phyloP scores from a whole-genome alignment of 2,329 filamentous ascomycete genomes.

The Xylariaceae sp. region DNA sequence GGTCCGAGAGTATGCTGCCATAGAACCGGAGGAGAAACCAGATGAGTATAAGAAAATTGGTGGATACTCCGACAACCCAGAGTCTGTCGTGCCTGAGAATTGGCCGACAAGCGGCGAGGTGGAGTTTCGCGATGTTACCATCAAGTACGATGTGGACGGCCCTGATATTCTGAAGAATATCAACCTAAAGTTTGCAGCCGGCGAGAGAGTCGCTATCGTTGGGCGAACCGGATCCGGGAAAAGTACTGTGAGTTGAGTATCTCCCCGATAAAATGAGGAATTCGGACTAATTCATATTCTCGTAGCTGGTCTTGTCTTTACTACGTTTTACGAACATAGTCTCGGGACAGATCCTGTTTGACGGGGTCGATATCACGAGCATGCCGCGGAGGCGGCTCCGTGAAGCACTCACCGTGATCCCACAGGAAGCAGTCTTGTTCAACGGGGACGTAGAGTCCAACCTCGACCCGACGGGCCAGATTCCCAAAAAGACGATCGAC shows the following conservation, averaged over 20 bases:
- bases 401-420: slow-evolving; percentile 59
- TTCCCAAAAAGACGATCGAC: slow-evolving; percentile 56
- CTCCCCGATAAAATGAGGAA: background rate
- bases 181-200: slow-evolving; percentile 59
- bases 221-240: slow-evolving; percentile 84
- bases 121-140: slow-evolving; percentile 54
- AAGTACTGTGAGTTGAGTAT: slow-evolving; percentile 63
- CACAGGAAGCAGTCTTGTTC: slow-evolving; percentile 62
- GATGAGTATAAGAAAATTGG: slow-evolving; percentile 45
- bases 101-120: slow-evolving; percentile 53
- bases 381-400: slow-evolving; percentile 54
- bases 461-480: slow-evolving; percentile 65
- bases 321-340: slow-evolving; percentile 57
- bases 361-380: slow-evolving; percentile 58
- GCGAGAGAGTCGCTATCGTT: slow-evolving; percentile 77
- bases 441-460: slow-evolving; percentile 56
- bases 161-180: slow-evolving; percentile 54
- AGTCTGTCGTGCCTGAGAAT: slow-evolving; percentile 42
- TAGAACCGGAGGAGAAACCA: slow-evolving; percentile 49
- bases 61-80: slow-evolving; percentile 45
- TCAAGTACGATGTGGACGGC: slow-evolving; percentile 50
- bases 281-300: slow-evolving; percentile 8
- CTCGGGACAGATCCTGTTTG: slow-evolving; percentile 56
- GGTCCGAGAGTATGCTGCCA: slow-evolving; percentile 51
- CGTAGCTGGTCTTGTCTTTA: slow-evolving; percentile 54